Evolutionary conservation across 2,329 filamentous ascomycete species (phyloP), one percentile per base, ranked within the genome.

Genomic region (Talaromyces sp.): DNA sequence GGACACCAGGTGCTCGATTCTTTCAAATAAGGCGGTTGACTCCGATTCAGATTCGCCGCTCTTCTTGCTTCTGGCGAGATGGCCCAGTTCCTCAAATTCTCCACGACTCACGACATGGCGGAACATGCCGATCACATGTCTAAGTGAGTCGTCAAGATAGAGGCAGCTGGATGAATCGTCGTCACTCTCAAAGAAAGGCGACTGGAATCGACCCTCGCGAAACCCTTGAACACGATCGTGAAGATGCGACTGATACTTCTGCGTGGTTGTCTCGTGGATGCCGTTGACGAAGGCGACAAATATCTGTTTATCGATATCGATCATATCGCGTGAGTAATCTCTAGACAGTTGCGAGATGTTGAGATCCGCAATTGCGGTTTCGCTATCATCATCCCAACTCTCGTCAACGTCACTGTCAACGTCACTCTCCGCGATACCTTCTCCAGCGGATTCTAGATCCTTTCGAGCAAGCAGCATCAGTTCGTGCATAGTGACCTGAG

Each of bases 231-330:
- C 72, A 61, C 70, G 73, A 22, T 67, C 65, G 53, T 69, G 71
- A 44, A 78, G 68, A 42, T 71, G 71, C 2, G 66, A 59, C 58
- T 70, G 71, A 62, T 77, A 77, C 52, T 70, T 67, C n/a, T 66
- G 64, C 30, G 71, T 67, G 17, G 69, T 63, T 39, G 75, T 70
- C 2, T 72, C 75, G 36, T 73, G 72, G n/a, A 78, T 73, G 17
- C 75, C 76, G 55, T 78, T 78, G 66, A 78, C 74, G 64, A 76
- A 77, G 11, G 75, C 76, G 27, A 72, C 65, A 57, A 78, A 77
- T 6, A 77, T 66, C 30, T 70, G 68, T 49, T 72, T 73, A 60
- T 78, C 76, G 25, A 77, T 64, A 28, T 77, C 75, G 19, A 78
- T 61, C 33, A 70, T 67, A 59, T 78, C 76, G 30, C 65, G 68